These are phyloP conservation scores for Podospora anserina DNA, from an alignment of 495 filamentous ascomycete species.

Conservation along the genomic window DNA sequence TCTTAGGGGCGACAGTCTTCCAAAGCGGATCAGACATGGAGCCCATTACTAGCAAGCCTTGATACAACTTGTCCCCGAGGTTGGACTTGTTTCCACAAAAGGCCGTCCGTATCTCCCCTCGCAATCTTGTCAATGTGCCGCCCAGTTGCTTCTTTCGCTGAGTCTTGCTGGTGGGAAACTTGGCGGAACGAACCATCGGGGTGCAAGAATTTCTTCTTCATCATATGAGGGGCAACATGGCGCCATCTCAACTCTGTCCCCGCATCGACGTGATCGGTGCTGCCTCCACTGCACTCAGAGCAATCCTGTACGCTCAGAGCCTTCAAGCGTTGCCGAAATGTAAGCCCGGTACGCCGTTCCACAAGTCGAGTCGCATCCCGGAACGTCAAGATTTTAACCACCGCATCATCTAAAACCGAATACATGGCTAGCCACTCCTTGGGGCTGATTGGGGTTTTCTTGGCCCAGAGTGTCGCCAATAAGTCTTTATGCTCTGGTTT, in stretches of 20 bases:
- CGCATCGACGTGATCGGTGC: not conserved
- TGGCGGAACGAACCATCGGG: not conserved
- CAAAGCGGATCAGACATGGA: not conserved
- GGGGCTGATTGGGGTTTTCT: not conserved
- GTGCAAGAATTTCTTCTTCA: not conserved
- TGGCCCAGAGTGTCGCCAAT: not conserved
- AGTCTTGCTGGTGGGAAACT: not conserved
- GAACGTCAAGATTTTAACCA: not conserved
- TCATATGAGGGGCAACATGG: not conserved
- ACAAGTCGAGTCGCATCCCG: not conserved
- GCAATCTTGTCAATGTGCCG: not conserved
- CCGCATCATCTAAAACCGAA: not conserved
- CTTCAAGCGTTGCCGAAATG: not conserved
- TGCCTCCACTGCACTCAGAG: not conserved
- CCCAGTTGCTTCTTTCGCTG: not conserved
- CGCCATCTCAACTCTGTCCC: not conserved
- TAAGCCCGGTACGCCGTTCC: not conserved
- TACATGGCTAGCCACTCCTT: not conserved
- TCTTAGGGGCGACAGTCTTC: not conserved
- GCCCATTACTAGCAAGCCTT: not conserved
- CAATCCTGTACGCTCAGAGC: not conserved
- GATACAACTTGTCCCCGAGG: not conserved
- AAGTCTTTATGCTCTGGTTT: not conserved
- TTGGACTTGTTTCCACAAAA: not conserved
- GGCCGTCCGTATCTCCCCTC: not conserved